These are phyloP conservation scores for Dryas drummondii DNA, from an alignment of 306 rosid genomes.

Conservation along the genomic window DNA sequence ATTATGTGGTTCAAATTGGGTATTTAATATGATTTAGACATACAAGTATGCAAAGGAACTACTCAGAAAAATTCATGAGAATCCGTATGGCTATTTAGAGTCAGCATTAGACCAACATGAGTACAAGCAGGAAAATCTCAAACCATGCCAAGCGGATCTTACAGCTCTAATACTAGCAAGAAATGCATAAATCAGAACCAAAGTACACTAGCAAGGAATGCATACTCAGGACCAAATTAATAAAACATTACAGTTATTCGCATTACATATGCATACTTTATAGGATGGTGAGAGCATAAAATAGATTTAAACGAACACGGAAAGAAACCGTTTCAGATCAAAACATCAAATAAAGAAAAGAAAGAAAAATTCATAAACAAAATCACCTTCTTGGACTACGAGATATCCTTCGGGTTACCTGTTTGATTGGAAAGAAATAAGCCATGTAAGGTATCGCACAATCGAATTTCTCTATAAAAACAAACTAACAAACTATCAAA, in stretches of 20 bases:
- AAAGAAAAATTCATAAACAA: not conserved
- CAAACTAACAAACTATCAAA: not conserved
- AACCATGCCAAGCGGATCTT: not conserved
- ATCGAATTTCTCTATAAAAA: constrained; percentile 12
- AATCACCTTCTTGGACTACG: constrained; percentile 84
- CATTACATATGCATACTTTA: not conserved
- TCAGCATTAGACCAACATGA: not conserved
- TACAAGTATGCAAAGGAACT: not conserved
- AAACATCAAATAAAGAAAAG: not conserved
- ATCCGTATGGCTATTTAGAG: not conserved
- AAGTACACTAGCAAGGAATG: not conserved
- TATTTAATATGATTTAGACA: not conserved
- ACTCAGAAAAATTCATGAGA: not conserved
- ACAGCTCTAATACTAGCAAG: not conserved
- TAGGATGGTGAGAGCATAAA: not conserved
- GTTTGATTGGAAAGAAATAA: constrained; percentile 22
- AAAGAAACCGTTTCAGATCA: not conserved
- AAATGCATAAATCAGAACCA: not conserved
- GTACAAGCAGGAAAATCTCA: not conserved
- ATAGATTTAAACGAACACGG: not conserved
- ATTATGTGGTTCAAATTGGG: not conserved
- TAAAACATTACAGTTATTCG: not conserved
- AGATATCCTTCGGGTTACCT: constrained; percentile 65
- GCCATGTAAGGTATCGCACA: constrained; percentile 12
- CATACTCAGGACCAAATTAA: not conserved